Base-by-base conservation (phyloP, 2,329 filamentous ascomycete species). In the Aspergillus sojae region DNA sequence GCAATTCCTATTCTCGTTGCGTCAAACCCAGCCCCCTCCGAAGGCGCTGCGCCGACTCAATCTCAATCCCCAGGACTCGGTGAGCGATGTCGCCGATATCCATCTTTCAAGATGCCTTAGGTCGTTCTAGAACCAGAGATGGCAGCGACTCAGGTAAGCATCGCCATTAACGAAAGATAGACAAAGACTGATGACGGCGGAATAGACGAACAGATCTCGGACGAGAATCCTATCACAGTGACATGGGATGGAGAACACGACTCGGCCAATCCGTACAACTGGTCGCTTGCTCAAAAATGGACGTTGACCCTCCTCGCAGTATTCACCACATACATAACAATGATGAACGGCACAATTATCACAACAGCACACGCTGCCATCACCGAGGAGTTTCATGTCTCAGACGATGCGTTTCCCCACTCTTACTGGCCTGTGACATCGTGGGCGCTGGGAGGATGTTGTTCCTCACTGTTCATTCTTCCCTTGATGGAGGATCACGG, bases 401-500 rank as follows among this genome's bases (percentile, higher is more conserved):
- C 69, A 9, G 75, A 77, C 21, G 62, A 67, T 2, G 56, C 64
- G 9, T 77, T 77, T 32, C 73, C 74, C 3, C 67, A 76, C 39
- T 71, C 73, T 2, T 75, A 72, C 62, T 77, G 75, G 75, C 73
- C 72, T 1, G 71, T 73, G 4, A 69, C 74, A 19, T 74, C 72
- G 6, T 77, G 75, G 75, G 73, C 69, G 28, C 14, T 75, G 5
- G 75, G 75, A 0, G 75, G 71, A 5, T 72, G 65, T 6, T 64
- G 65, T 36, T 76, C 65, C 41, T 70, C 74, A 2, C 59, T 77
- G 10, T 57, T 77, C 3, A 62, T 77, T 32, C 65, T 77, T 14
- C 75, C 75, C 1, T 62, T 77, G 21, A 76, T 74, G 68, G 75
- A 82, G 63, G 74, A 78, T 46, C 79, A 79, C 60, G 80, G 81